phyloP scores from a whole-genome alignment of 1,284 basidiomycete species.

The Ustilago vetiveriae region DNA sequence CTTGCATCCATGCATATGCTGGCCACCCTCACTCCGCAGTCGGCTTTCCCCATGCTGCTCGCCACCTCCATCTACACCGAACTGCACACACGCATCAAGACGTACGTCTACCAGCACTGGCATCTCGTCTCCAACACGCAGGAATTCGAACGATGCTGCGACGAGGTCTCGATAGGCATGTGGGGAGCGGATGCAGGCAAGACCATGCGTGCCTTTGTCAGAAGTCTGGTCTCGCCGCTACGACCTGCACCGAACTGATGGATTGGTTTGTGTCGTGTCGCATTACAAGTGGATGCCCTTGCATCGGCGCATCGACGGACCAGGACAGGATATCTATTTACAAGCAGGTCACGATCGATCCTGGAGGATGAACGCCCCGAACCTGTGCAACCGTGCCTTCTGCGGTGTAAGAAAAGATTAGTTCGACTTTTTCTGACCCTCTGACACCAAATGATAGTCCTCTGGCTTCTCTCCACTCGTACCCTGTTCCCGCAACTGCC shows the following conservation, averaged over 20 bases:
- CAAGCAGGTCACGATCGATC: too few species aligned
- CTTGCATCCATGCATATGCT: constrained; percentile 81
- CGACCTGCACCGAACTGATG: constrained; percentile 11
- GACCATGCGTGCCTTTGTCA: constrained; percentile 48
- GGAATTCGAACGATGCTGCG: constrained; percentile 63
- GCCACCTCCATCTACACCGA: constrained; percentile 66
- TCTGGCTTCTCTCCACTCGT: constrained; percentile 36
- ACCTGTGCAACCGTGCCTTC: too few species aligned
- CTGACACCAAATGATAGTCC: constrained; percentile 50
- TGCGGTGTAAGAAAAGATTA: not conserved
- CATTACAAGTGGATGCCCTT: too few species aligned
- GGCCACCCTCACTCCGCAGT: constrained; percentile 76
- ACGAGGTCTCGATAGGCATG: constrained; percentile 60
- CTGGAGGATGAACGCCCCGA: too few species aligned
- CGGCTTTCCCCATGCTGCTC: constrained; percentile 78
- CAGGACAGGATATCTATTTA: too few species aligned
- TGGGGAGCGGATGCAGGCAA: constrained; percentile 53
- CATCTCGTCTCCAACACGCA: constrained; percentile 45
- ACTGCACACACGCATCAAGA: constrained; percentile 56
- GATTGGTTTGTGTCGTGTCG: too few species aligned
- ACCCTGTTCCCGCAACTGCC: constrained; percentile 28
- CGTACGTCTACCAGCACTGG: constrained; percentile 62
- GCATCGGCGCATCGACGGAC: too few species aligned
- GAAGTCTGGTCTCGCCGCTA: constrained; percentile 33
- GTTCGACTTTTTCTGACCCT: constrained; percentile 33